A percentile compares a stretch with the other conserved stretches of the same genome.
These are phyloP conservation scores for Diaporthe australafricana DNA, from an alignment of 2,329 filamentous ascomycete genomes.

Conservation along the genomic window DNA sequence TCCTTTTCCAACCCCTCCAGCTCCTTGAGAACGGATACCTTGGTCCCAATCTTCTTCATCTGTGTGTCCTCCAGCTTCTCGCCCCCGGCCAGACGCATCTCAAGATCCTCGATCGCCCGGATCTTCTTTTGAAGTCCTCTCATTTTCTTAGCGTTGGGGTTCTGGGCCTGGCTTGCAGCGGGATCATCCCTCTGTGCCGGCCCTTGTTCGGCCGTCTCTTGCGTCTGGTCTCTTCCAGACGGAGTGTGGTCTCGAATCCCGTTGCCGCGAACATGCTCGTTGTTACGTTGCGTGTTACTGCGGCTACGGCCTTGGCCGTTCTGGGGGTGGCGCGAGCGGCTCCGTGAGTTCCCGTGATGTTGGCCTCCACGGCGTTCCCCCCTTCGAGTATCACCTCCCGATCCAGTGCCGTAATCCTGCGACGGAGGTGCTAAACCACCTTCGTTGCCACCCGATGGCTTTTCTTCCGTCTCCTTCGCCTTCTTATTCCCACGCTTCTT, in stretches of 20 bases:
- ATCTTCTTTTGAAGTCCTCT: conserved; percentile 96
- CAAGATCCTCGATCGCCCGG: conserved; percentile 95
- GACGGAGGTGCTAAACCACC: conserved; percentile 61
- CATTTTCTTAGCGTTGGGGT: conserved; percentile 92
- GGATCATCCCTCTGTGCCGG: conserved; percentile 49
- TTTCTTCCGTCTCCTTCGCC: conserved; percentile 80
- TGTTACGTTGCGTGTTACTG: conserved; percentile 59
- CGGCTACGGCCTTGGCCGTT: conserved; percentile 62
- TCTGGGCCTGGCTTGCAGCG: conserved; percentile 59
- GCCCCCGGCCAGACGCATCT: conserved; percentile 93
- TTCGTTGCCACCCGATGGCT: conserved; percentile 55
- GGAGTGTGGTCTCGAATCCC: conserved; percentile 45
- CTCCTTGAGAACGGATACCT: conserved; percentile 86
- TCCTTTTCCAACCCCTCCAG: conserved; percentile 70
- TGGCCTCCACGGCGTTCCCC: conserved; percentile 71
- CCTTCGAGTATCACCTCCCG: conserved; percentile 68
- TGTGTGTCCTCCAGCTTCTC: conserved; percentile 99
- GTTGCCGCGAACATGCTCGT: conserved; percentile 34
- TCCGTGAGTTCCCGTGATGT: conserved; percentile 55
- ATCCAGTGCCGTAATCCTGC: conserved; percentile 54
- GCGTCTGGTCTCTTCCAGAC: conserved; percentile 44
- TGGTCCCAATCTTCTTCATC: conserved; percentile 97
- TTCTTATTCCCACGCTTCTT: conserved; percentile 97
- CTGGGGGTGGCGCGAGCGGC: conserved; percentile 63
- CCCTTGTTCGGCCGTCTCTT: conserved; percentile 41